phyloP scores from a whole-genome alignment of 176 grass and related monocot genomes.

The Dactylis glomerata region DNA sequence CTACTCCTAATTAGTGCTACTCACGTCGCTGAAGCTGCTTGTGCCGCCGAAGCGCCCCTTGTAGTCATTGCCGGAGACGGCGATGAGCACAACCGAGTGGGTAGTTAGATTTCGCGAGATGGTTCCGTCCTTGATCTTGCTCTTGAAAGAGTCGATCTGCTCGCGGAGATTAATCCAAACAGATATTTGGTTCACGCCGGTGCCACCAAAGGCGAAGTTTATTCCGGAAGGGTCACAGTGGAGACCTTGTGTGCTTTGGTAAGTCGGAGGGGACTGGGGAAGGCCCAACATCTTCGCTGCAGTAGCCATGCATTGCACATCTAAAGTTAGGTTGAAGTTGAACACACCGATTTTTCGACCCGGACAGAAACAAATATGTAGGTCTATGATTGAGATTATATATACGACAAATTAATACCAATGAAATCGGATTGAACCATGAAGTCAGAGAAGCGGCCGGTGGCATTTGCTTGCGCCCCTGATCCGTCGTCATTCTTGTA shows the following conservation, averaged over 20 bases:
- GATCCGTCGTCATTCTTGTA: background rate
- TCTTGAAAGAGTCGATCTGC: background rate
- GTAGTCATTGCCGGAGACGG: slow-evolving; percentile 31
- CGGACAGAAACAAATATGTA: too few relatives aligned
- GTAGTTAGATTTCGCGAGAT: background rate
- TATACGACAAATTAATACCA: background rate
- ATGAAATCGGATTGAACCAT: background rate
- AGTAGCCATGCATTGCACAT: background rate
- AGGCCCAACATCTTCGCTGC: slow-evolving; percentile 22
- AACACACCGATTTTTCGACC: too few relatives aligned
- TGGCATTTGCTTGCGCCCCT: background rate
- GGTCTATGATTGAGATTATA: background rate
- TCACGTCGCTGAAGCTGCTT: background rate
- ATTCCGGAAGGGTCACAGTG: slow-evolving; percentile 12
- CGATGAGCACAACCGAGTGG: slow-evolving; percentile 7
- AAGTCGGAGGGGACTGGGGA: background rate
- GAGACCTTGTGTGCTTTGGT: background rate
- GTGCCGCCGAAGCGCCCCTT: background rate
- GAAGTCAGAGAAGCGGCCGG: background rate
- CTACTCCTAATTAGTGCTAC: too few relatives aligned
- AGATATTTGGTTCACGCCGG: slow-evolving; percentile 23
- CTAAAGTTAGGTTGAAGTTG: background rate
- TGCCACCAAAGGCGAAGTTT: slow-evolving; percentile 50
- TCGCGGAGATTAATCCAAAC: background rate
- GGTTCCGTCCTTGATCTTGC: background rate